A percentile compares a stretch with the other conserved stretches of the same genome.
phyloP scores from a whole-genome alignment of 2,329 filamentous ascomycete species.

The Sarocladium oryzae region DNA sequence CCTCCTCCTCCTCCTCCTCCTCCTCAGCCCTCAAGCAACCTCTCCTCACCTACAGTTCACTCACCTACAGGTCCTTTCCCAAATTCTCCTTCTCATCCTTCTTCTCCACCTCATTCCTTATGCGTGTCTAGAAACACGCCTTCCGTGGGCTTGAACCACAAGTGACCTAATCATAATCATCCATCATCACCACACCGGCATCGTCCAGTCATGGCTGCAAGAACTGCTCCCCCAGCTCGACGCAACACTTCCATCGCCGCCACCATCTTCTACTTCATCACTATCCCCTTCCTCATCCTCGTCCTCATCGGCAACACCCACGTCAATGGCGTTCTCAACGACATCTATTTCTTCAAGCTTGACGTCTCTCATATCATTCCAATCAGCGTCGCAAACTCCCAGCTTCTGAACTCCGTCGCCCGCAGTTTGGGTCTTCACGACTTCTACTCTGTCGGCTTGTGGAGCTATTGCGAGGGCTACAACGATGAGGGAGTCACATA shows the following conservation, averaged over 20 bases:
- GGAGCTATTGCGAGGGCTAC: constrained; percentile 90
- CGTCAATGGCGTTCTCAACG: constrained; percentile 52
- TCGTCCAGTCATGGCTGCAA: constrained; percentile 16
- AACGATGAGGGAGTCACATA: constrained; percentile 64
- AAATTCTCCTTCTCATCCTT: not conserved
- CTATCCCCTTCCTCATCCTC: constrained; percentile 73
- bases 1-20: constrained; percentile 1
- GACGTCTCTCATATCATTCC: constrained; percentile 79
- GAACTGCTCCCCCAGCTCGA: constrained; percentile 28
- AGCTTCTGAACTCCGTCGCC: constrained; percentile 80
- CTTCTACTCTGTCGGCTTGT: constrained; percentile 88
- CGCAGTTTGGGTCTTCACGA: constrained; percentile 83
- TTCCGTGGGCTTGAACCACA: not conserved
- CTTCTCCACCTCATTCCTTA: too few relatives aligned
- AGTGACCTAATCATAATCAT: too few relatives aligned
- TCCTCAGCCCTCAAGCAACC: constrained; percentile 8
- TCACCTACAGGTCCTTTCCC: not conserved
- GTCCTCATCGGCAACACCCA: constrained; percentile 70
- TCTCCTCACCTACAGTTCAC: not conserved
- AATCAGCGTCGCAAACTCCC: constrained; percentile 60
- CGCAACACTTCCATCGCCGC: constrained; percentile 58
- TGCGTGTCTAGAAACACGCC: not conserved
- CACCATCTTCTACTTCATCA: constrained; percentile 64
- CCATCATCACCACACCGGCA: constrained; percentile 1
- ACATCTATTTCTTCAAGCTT: constrained; percentile 80